phyloP scores from a whole-genome alignment of 106 monocot species.

The Xerophyta viscosa region DNA sequence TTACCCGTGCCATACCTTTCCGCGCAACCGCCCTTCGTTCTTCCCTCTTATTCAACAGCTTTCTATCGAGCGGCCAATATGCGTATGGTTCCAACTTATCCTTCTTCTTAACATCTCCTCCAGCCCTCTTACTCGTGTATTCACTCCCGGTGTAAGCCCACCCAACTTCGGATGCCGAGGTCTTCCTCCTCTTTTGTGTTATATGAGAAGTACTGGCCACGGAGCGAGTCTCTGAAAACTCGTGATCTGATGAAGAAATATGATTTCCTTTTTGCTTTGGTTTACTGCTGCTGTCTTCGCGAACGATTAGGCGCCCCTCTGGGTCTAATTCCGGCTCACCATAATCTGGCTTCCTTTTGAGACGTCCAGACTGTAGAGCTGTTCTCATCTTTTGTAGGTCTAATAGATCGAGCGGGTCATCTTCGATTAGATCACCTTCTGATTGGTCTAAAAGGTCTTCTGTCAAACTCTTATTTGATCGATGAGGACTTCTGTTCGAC shows the following conservation, averaged over 20 bases:
- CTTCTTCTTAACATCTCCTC: constrained; percentile 83
- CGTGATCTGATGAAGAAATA: no score
- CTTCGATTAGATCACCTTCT: constrained; percentile 11
- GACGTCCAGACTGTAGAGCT: constrained; percentile 23
- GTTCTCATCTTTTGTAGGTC: constrained; percentile 63
- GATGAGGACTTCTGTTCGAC: constrained; percentile 21
- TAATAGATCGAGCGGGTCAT: constrained; percentile 69
- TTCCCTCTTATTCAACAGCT: constrained; percentile 65
- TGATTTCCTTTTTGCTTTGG: constrained; percentile 32
- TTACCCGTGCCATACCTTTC: constrained; percentile 77
- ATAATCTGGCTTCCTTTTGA: constrained; percentile 38
- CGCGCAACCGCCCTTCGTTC: constrained; percentile 69
- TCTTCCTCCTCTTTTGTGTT: constrained; percentile 34
- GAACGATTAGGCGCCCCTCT: constrained; percentile 81
- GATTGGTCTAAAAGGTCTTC: constrained; percentile 40
- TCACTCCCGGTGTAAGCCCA: constrained; percentile 86
- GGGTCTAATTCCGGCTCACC: constrained; percentile 57
- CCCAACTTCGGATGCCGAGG: constrained; percentile 53
- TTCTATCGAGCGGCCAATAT: constrained; percentile 92
- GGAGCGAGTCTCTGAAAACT: no score
- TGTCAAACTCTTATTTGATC: constrained; percentile 28
- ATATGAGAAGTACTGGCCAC: constrained; percentile 13
- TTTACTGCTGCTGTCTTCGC: constrained; percentile 26
- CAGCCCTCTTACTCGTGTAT: constrained; percentile 63
- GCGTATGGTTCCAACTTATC: constrained; percentile 93